Percentiles rank a stretch among this genome's conserved stretches.
Evolutionary conservation across 768 basidiomycete species (phyloP).

Genomic region (Tylopilus cervinicoccineus): DNA sequence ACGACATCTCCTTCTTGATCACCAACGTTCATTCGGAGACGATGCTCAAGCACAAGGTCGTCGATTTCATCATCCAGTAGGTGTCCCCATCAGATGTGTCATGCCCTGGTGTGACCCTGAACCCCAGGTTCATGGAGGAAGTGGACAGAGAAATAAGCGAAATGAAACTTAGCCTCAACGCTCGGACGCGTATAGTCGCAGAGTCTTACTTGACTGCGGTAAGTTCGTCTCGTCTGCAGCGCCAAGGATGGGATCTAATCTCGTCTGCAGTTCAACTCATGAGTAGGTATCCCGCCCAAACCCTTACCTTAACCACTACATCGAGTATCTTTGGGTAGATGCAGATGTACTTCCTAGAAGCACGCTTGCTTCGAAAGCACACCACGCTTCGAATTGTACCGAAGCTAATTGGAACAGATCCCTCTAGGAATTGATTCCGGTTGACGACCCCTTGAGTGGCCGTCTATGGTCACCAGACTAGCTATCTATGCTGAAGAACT

Average conservation of each 20-base stretch:
- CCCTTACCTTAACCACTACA: slow-evolving; percentile 11
- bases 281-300: slow-evolving; percentile 5
- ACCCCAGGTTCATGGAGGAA: slow-evolving; percentile 90
- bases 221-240: slow-evolving; percentile 28
- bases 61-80: slow-evolving; percentile 98
- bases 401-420: background rate
- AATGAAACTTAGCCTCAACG: slow-evolving; percentile 97
- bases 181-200: slow-evolving; percentile 93
- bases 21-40: slow-evolving; percentile 96
- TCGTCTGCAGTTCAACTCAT: slow-evolving; percentile 24
- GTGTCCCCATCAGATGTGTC: slow-evolving; percentile 27
- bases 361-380: slow-evolving; percentile 4
- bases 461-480: no score
- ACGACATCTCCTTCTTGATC: slow-evolving; percentile 97
- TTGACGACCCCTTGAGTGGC: slow-evolving; percentile 4
- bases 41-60: slow-evolving; percentile 99
- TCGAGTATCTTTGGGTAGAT: slow-evolving; percentile 16
- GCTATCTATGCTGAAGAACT: slow-evolving; percentile 12
- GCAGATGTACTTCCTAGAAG: slow-evolving; percentile 16
- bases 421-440: slow-evolving; percentile 3
- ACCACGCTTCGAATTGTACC: slow-evolving; percentile 14
- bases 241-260: slow-evolving; percentile 3
- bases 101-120: background rate
- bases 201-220: slow-evolving; percentile 95
- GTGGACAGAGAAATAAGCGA: slow-evolving; percentile 99